phyloP scores from a whole-genome alignment of 495 filamentous ascomycete species.

The Letharia lupina region DNA sequence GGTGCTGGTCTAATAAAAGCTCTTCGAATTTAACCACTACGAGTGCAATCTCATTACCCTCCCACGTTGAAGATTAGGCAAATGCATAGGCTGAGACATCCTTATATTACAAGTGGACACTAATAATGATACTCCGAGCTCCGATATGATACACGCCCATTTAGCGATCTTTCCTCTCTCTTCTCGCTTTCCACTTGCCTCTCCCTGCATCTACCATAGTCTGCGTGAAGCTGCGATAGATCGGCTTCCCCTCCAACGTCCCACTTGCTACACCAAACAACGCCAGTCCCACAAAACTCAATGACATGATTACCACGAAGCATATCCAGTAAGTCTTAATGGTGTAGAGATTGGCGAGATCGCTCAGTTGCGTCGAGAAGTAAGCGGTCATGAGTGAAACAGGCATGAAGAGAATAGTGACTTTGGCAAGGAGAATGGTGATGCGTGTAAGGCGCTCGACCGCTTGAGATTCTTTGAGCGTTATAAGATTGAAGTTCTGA shows the following conservation, averaged over 20 bases:
- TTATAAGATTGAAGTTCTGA: slow-evolving; percentile 81
- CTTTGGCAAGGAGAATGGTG: slow-evolving; percentile 74
- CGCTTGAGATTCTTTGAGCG: slow-evolving; percentile 71
- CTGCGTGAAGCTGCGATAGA: slow-evolving; percentile 30
- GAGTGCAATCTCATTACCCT: neutral
- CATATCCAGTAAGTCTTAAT: slow-evolving; percentile 60
- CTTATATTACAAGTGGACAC: neutral
- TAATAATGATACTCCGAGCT: neutral
- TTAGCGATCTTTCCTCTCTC: slow-evolving; percentile 1
- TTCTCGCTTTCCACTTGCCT: slow-evolving; percentile 10
- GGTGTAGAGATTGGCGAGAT: slow-evolving; percentile 50
- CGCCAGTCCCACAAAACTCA: slow-evolving; percentile 51
- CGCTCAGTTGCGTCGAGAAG: slow-evolving; percentile 63
- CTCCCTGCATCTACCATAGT: slow-evolving; percentile 6
- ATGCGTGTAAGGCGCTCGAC: slow-evolving; percentile 72
- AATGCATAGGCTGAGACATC: neutral
- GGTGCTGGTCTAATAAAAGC: no score
- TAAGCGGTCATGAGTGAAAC: slow-evolving; percentile 80
- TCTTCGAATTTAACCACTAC: no score
- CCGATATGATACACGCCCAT: neutral
- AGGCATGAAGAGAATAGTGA: slow-evolving; percentile 76
- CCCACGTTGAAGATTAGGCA: neutral
- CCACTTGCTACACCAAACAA: slow-evolving; percentile 41
- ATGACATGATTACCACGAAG: slow-evolving; percentile 58
- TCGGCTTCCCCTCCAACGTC: slow-evolving; percentile 43